phyloP scores from a whole-genome alignment of 495 filamentous ascomycete genomes.

The Aspergillus leporis region DNA sequence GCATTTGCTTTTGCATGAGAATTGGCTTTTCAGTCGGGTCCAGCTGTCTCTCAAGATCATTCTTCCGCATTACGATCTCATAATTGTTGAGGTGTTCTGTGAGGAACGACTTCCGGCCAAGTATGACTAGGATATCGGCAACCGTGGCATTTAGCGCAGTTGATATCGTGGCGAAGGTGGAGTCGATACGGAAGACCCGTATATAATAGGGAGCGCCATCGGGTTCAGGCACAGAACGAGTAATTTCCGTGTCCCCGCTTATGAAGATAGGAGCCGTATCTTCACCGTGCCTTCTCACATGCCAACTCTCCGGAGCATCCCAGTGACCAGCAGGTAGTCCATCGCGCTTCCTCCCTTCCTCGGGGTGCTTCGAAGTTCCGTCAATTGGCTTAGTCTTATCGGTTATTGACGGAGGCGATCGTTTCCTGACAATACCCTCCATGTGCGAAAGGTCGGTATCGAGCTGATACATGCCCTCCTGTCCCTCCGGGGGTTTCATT shows the following conservation, averaged over 20 bases:
- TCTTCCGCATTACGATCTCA: slow-evolving; percentile 91
- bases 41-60: slow-evolving; percentile 83
- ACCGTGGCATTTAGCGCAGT: slow-evolving; percentile 79
- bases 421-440: slow-evolving; percentile 75
- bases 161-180: slow-evolving; percentile 89
- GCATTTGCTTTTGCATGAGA: slow-evolving; percentile 85
- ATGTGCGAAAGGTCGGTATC: slow-evolving; percentile 84
- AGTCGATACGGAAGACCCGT: slow-evolving; percentile 91
- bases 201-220: slow-evolving; percentile 78
- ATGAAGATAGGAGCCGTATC: slow-evolving; percentile 58
- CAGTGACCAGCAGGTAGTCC: slow-evolving; percentile 52
- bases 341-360: slow-evolving; percentile 33
- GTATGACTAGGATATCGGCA: slow-evolving; percentile 74
- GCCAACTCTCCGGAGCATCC: slow-evolving; percentile 94
- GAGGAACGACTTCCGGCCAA: slow-evolving; percentile 88
- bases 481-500: slow-evolving; percentile 32
- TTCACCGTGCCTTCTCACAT: slow-evolving; percentile 68
- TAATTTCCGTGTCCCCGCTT: slow-evolving; percentile 58
- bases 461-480: slow-evolving; percentile 60
- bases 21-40: slow-evolving; percentile 78
- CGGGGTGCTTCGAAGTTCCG: slow-evolving; percentile 47
- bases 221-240: slow-evolving; percentile 56
- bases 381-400: slow-evolving; percentile 53
- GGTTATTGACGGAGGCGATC: slow-evolving; percentile 36
- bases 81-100: slow-evolving; percentile 90